Percentiles rank a stretch among this genome's conserved stretches.
Evolutionary conservation across 805 yeast species (phyloP).

Genomic region (Ogataea corticis): DNA sequence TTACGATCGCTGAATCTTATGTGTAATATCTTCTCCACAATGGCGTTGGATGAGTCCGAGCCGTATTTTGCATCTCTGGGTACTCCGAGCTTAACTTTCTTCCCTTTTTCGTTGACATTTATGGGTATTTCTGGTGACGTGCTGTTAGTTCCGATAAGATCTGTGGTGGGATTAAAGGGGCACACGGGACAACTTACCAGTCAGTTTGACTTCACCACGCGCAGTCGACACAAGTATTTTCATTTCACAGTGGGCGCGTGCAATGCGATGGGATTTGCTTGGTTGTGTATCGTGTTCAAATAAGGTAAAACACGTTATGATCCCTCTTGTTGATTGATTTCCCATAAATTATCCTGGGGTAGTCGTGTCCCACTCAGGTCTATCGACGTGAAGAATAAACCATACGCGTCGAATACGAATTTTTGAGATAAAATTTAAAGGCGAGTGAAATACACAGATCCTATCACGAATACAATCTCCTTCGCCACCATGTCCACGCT

Average conservation of each 20-base stretch:
- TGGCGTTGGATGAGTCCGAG: slow-evolving; percentile 12
- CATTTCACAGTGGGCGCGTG: slow-evolving; percentile 9
- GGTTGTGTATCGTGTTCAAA: not conserved
- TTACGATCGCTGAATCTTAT: slow-evolving; percentile 6
- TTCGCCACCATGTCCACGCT: slow-evolving; percentile 2
- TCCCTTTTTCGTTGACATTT: slow-evolving; percentile 3
- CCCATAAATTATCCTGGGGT: slow-evolving; percentile 3
- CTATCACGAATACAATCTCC: too few relatives aligned
- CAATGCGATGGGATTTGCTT: too few relatives aligned
- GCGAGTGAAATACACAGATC: not conserved
- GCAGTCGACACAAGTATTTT: slow-evolving; percentile 24
- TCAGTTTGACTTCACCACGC: slow-evolving; percentile 19
- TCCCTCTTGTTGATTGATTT: not conserved
- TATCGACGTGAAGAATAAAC: too few relatives aligned
- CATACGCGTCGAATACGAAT: too few relatives aligned
- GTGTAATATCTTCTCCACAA: slow-evolving; percentile 18
- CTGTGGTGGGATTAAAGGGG: not conserved
- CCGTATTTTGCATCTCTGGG: slow-evolving; percentile 6
- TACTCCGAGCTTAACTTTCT: slow-evolving; percentile 7
- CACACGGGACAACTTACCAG: slow-evolving; percentile 17
- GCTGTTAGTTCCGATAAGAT: slow-evolving; percentile 14
- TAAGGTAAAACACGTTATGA: not conserved
- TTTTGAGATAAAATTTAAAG: too few relatives aligned
- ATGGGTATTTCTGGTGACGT: slow-evolving; percentile 16
- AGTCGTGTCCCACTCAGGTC: slow-evolving; percentile 3